Percentiles rank a stretch among this genome's conserved stretches.
phyloP scores from a whole-genome alignment of 148 eudicot genomes.

The Vaccinium corymbosum region DNA sequence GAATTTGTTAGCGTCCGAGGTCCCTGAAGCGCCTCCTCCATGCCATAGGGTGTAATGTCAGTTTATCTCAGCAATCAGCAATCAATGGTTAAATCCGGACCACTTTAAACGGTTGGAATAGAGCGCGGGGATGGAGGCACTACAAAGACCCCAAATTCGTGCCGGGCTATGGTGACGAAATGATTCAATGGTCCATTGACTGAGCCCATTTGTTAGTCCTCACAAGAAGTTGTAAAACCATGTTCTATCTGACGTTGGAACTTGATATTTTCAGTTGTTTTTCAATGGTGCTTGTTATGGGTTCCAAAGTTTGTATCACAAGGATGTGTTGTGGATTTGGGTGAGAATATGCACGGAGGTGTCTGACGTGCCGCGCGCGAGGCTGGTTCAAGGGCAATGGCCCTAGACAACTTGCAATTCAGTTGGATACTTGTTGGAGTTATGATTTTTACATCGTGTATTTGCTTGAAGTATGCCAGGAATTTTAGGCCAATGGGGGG shows the following conservation, averaged over 20 bases:
- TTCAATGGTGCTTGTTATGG: slow-evolving; percentile 88
- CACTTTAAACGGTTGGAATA: no score
- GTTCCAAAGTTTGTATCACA: slow-evolving; percentile 57
- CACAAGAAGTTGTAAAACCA: neutral
- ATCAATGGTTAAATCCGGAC: no score
- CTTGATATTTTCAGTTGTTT: slow-evolving; percentile 40
- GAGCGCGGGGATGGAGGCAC: no score
- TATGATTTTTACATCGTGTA: slow-evolving; percentile 35
- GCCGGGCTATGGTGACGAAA: neutral
- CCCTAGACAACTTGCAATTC: slow-evolving; percentile 79
- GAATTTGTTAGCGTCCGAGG: neutral
- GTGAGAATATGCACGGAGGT: slow-evolving; percentile 39
- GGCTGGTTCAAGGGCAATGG: slow-evolving; percentile 64
- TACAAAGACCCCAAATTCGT: no score
- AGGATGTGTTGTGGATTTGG: slow-evolving; percentile 45
- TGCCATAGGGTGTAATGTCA: no score
- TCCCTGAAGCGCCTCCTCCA: no score
- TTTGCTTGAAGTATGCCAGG: slow-evolving; percentile 34
- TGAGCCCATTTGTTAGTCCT: neutral
- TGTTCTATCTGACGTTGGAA: neutral
- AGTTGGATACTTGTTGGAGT: slow-evolving; percentile 83
- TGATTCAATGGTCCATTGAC: neutral
- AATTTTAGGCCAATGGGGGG: slow-evolving; percentile 26
- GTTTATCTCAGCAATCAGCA: no score
- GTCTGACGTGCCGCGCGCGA: slow-evolving; percentile 31